Base-by-base conservation (phyloP, 164 flowering plant genomes). In the Protea cynaroides region DNA sequence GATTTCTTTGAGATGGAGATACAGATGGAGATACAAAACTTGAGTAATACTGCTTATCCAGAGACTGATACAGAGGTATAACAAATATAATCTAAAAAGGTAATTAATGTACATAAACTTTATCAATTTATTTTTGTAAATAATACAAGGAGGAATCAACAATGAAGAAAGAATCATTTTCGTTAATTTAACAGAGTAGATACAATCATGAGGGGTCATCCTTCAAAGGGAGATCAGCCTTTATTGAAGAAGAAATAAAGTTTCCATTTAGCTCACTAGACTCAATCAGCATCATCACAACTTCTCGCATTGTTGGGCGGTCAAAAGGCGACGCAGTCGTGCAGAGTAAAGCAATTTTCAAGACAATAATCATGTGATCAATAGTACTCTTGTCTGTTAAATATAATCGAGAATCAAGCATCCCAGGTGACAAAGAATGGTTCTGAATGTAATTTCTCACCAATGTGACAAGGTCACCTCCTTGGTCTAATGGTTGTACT, bases 301-400 rank as follows among this genome's bases (percentile, higher is more conserved):
- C 97, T 69, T 92, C 82, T 61, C 97, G 73, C 97, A 95, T 95
- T n/a, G 97, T 71, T 19, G 99, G 99, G 29, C 99, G 86, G 21
- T 86, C 91, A 24, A 43, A 59, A 11, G 98, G 97, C 1, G 89
- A 79, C 86, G 77, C 60, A 59, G 66, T 88, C 18, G 94, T 88
- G 84, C 99, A 95, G 13, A 84, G 38, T 47, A 90, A 64, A 63
- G 97, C 97, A 62, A 92, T 77, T 79, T 87, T 95, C 22, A 90
- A 70, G 65, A 90, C 89, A 44, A 76, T 76, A 23, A 87, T 60
- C 99, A 95, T 92, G 78, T 90, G 96, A 63, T 81, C 79, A 49
- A 80, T 72, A 7, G 70, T 69, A 19, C 14, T 61, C 68, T 58
- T 56, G 53, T 86, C 89, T 13, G 76, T 81, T 19, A 78, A 73